Evolutionary conservation across 192 early-diverging fungal species (phyloP), one percentile per base, ranked within the genome.

Genomic region (Coemansia sp.): DNA sequence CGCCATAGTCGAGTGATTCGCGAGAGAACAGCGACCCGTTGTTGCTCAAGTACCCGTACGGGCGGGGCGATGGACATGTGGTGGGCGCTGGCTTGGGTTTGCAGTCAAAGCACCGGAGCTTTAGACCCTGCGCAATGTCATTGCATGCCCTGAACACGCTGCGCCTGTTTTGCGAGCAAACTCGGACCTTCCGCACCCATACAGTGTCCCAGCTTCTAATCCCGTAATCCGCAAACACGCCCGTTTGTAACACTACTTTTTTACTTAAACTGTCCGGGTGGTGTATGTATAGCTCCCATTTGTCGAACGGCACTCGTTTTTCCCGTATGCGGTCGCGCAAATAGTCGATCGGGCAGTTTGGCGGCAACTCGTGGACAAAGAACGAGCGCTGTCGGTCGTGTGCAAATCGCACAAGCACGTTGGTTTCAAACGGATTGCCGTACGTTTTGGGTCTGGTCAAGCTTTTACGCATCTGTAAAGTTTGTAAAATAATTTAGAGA

Each of bases 381-480:
- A 69, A 75, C 29, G 73, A 75, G 3, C 57, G 35, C 2, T 52
- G 21, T 12, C 50, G 22, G 2, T 62, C 12, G 49, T 59, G 60
- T 15, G 64, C 56, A 21, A 60, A 8, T 6, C 59, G 37, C 1
- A 75, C 59, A 17, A 75, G 53, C 1, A 75, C 49, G 54, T 65
- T 75, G 14, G 67, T 57, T 48, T 75, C 73, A 11, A 75, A 69
- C 2, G 67, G 73, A 24, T 68, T 69, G 10, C 63, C 67, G n/a
- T 64, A 70, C 27, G 38, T 60, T n/a, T 27, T 67, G 27, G 41
- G 41, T 37, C 15, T 48, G 39, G 24, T 62, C 47, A 4, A 4
- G 9, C 3, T 15, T 32, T 32, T 32, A 1, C 32, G 32, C 32
- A 32, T 32, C 29, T 32, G 25, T 27, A 5, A 21, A 21, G 19